phyloP scores from a whole-genome alignment of 1,284 basidiomycete genomes.

The Vanrija sp. region DNA sequence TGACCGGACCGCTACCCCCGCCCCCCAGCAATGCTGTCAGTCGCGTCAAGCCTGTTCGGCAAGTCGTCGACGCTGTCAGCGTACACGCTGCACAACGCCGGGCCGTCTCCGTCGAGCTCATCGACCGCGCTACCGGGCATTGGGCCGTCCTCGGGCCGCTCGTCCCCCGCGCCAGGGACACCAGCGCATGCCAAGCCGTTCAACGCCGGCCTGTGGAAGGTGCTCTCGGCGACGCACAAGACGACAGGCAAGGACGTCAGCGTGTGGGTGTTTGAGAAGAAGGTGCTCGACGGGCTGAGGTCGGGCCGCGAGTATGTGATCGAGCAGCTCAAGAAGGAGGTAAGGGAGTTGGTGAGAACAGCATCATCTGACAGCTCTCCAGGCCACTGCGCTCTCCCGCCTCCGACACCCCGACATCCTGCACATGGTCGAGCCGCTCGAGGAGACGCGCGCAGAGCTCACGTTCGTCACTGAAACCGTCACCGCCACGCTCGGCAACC shows the following conservation, averaged over 20 bases:
- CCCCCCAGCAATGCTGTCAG: constrained; percentile 68
- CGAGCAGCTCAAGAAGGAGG: constrained; percentile 84
- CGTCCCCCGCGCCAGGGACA: constrained; percentile 35
- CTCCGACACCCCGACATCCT: constrained; percentile 91
- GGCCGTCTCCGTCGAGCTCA: constrained; percentile 33
- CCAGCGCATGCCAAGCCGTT: constrained; percentile 48
- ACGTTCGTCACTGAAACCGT: constrained; percentile 91
- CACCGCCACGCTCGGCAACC: constrained; percentile 55
- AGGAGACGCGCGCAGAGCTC: constrained; percentile 81
- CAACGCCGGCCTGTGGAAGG: constrained; percentile 79
- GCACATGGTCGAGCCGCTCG: constrained; percentile 98
- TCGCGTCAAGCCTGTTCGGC: constrained; percentile 82
- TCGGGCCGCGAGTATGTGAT: constrained; percentile 64
- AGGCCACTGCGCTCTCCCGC: constrained; percentile 81
- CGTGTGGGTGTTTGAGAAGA: constrained; percentile 86
- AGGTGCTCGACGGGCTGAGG: constrained; percentile 66
- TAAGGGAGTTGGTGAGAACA: constrained; percentile 41
- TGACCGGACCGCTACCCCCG: not conserved
- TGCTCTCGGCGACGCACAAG: constrained; percentile 78
- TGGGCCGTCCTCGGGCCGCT: constrained; percentile 42
- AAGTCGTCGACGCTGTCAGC: constrained; percentile 80
- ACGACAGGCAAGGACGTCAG: constrained; percentile 80
- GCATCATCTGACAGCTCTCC: not conserved
- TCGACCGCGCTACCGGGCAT: constrained; percentile 45
- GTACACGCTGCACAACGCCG: constrained; percentile 59